These are phyloP conservation scores for Datisca glomerata DNA, from an alignment of 306 rosid genomes.

Conservation along the genomic window DNA sequence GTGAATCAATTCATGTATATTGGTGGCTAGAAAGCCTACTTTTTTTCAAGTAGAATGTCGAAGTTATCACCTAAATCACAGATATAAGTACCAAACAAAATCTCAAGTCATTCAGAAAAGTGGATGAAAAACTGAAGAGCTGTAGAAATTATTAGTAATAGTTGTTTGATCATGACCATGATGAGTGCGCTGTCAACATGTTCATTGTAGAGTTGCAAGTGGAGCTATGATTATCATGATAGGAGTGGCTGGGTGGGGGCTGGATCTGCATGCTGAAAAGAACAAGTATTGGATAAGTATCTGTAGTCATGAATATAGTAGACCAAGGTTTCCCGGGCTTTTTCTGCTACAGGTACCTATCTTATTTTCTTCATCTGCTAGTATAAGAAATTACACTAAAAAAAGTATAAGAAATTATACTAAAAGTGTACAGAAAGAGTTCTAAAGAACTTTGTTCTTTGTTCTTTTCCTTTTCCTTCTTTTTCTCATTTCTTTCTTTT, in stretches of 20 bases:
- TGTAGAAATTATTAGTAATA: too few relatives aligned
- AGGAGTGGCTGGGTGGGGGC: constrained; percentile 62
- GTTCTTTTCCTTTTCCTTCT: background rate
- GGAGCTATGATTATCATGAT: constrained; percentile 60
- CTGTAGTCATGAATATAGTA: constrained; percentile 35
- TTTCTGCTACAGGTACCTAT: constrained; percentile 60
- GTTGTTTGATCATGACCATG: background rate
- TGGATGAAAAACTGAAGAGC: too few relatives aligned
- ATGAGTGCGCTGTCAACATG: constrained; percentile 1
- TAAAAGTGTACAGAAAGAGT: too few relatives aligned
- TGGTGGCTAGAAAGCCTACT: too few relatives aligned
- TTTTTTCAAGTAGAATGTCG: too few relatives aligned
- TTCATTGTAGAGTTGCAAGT: constrained; percentile 56
- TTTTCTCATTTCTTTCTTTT: background rate
- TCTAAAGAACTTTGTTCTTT: background rate
- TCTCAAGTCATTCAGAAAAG: too few relatives aligned
- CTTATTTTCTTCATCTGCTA: constrained; percentile 5
- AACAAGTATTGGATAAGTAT: constrained; percentile 58
- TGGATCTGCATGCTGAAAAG: constrained; percentile 42
- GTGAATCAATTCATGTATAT: too few relatives aligned
- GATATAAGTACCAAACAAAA: too few relatives aligned
- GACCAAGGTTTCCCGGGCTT: constrained; percentile 38
- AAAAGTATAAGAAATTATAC: too few relatives aligned
- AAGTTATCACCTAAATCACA: too few relatives aligned
- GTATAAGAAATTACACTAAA: constrained; percentile 14